These are phyloP conservation scores for Raffaelea arxii DNA, from an alignment of 2,329 filamentous ascomycete species.

Conservation along the genomic window DNA sequence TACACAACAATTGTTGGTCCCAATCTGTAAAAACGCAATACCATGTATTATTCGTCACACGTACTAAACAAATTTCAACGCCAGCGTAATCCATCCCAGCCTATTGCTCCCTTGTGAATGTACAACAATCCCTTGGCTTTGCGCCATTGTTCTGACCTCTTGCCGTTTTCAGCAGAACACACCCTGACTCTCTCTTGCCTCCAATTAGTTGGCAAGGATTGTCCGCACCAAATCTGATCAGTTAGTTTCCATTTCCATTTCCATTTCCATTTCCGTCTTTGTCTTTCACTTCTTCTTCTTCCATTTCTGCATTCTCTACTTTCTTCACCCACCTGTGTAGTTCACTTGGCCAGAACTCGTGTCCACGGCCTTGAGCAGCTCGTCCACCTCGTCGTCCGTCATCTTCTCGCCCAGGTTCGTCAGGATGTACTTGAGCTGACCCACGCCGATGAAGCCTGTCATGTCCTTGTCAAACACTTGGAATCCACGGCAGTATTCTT, in stretches of 20 bases:
- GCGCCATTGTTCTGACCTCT: neutral
- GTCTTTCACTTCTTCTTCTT: neutral
- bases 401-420: conserved; percentile 99
- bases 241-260: conserved; percentile 2
- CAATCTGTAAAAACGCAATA: too few species aligned
- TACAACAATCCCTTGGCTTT: too few species aligned
- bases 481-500: conserved; percentile 97
- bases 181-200: neutral
- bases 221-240: conserved; percentile 68
- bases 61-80: conserved; percentile 10
- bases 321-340: conserved; percentile 65
- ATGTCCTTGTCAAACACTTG: conserved; percentile 99
- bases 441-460: conserved; percentile 95
- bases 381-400: conserved; percentile 97
- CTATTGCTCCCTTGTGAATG: too few species aligned
- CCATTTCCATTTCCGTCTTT: too few species aligned
- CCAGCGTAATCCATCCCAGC: conserved; percentile 5
- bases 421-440: conserved; percentile 94
- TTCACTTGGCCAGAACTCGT: conserved; percentile 95
- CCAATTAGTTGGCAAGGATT: conserved; percentile 68
- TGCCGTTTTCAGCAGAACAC: neutral
- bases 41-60: conserved; percentile 8
- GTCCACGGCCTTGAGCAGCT: conserved; percentile 96
- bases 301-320: neutral
- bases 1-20: too few species aligned